Evolutionary conservation across 441 rosid species (phyloP), one percentile per base, ranked within the genome.

Genomic region (Populus tomentosa): DNA sequence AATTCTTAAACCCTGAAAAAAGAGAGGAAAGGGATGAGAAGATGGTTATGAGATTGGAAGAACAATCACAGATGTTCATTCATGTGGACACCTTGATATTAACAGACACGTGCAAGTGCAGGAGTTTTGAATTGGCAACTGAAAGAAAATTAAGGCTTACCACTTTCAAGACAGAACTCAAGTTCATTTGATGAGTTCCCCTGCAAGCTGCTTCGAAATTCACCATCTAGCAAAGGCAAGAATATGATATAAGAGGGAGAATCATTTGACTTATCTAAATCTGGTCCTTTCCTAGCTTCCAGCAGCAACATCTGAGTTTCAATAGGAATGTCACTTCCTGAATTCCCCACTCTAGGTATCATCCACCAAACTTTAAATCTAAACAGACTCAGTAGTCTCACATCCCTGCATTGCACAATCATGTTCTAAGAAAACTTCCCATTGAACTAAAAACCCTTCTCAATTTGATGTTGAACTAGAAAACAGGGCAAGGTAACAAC

Each of bases 331-430:
- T 91, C 97, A 6, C 76, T 9, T 13, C 91, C 97, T 16, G 85
- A 85, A 23, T 89, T 83, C 10, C 97, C 96, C 42, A 89, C 89
- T 93, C 96, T 87, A 33, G 88, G 97, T 74, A 94, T 90, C 0
- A 93, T 90, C 94, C 97, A 93, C 92, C 93, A 90, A 42, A 91
- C 88, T 80, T 93, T 93, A 89, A 93, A 93, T 86, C 94, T 82
- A 91, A 93, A 93, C 16, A 93, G 87, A 82, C 94, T 89, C 86
- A 91, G 84, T 84, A 93, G 86, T 38, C 86, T 87, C 28, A 84
- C 85, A 75, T 82, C 78, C 84, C 77, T 87, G 64, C 90, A 87
- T 74, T 87, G 33, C 32, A 13, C 75, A 69, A 73, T 11, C 32
- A 23, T 23, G 20, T 6, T 21, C 9, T n/a, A 70, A 42, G 59